phyloP scores from a whole-genome alignment of 108 stramenopile species.

The Conticribra guillardii region DNA sequence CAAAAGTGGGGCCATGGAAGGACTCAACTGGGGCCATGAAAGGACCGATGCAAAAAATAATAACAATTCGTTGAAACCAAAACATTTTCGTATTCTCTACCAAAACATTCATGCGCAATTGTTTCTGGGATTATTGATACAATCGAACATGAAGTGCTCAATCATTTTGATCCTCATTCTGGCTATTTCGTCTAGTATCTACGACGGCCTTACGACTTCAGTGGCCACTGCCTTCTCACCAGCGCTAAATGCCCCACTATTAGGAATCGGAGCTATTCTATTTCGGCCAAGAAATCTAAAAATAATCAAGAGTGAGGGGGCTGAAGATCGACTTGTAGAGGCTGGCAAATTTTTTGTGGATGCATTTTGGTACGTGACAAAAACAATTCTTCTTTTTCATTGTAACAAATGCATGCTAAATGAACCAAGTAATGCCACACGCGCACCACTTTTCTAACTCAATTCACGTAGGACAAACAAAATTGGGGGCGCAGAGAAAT shows the following conservation, averaged over 20 bases:
- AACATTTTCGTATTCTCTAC: no score
- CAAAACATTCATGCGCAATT: no score
- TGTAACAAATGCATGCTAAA: neutral
- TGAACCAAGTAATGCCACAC: neutral
- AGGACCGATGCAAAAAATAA: no score
- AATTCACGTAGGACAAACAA: constrained; percentile 50
- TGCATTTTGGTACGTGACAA: constrained; percentile 70
- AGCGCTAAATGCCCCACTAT: constrained; percentile 7
- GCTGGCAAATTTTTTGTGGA: constrained; percentile 81
- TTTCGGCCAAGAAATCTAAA: constrained; percentile 34
- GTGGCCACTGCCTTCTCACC: constrained; percentile 13
- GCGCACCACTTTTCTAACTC: neutral
- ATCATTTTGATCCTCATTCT: neutral
- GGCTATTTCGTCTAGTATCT: neutral
- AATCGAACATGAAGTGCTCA: neutral
- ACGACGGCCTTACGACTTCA: neutral
- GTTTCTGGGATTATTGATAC: no score
- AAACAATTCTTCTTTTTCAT: neutral
- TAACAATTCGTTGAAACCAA: no score
- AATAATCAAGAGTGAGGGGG: constrained; percentile 39
- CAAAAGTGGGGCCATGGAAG: no score
- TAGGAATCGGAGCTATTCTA: constrained; percentile 33
- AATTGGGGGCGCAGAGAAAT: constrained; percentile 62
- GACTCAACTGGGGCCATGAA: no score
- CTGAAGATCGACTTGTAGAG: constrained; percentile 42